These are phyloP conservation scores for Fusarium secorum DNA, from an alignment of 2,329 filamentous ascomycete genomes.

Conservation along the genomic window DNA sequence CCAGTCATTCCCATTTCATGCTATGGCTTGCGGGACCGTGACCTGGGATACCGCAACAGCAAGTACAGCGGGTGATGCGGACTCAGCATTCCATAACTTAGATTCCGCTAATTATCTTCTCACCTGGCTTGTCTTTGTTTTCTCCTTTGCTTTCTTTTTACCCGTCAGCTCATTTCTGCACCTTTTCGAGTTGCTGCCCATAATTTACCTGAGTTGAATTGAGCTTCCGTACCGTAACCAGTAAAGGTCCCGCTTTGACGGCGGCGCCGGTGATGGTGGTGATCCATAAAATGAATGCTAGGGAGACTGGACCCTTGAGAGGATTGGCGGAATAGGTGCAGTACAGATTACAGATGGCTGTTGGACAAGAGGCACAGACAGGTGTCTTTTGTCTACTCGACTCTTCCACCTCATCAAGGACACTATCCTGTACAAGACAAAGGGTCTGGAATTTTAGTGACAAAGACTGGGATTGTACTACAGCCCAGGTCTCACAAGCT, in stretches of 20 bases:
- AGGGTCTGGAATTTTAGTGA: constrained; percentile 15
- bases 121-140: background rate
- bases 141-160: constrained; percentile 1
- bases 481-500: constrained; percentile 27
- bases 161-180: constrained; percentile 35
- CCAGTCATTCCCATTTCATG: constrained; percentile 37
- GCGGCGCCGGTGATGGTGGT: constrained; percentile 24
- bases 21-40: constrained; percentile 28
- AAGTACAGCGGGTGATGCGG: constrained; percentile 32
- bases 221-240: constrained; percentile 12
- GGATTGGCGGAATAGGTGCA: constrained; percentile 33
- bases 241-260: constrained; percentile 14
- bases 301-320: constrained; percentile 10
- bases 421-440: background rate
- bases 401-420: background rate
- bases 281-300: constrained; percentile 7
- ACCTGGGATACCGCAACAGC: constrained; percentile 12
- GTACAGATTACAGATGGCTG: constrained; percentile 20
- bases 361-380: constrained; percentile 3
- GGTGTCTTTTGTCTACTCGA: background rate
- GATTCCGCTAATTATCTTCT: constrained; percentile 15
- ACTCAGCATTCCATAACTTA: constrained; percentile 21
- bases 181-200: constrained; percentile 22
- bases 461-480: constrained; percentile 1
- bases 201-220: background rate